Percentiles rank a stretch among this genome's conserved stretches.
These are phyloP conservation scores for Paulownia fortunei DNA, from an alignment of 257 asterid genomes.

Conservation along the genomic window DNA sequence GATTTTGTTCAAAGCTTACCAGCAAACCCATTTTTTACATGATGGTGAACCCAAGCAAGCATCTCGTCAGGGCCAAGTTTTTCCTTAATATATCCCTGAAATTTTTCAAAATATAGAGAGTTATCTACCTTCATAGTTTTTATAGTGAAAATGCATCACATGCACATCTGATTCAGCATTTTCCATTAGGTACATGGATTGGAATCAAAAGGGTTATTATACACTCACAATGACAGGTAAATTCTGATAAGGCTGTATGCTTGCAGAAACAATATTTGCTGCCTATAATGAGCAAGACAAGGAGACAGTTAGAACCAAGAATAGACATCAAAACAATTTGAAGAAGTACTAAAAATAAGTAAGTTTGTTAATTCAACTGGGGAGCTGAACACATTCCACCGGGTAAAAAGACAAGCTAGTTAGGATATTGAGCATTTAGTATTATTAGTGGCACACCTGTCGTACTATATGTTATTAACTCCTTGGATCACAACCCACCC, in stretches of 20 bases:
- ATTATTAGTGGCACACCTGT: background rate
- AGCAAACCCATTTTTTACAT: conserved; percentile 63
- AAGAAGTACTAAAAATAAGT: background rate
- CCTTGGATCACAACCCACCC: background rate
- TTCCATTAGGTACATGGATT: conserved; percentile 6
- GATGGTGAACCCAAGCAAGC: conserved; percentile 65
- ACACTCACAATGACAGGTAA: conserved; percentile 56
- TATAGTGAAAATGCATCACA: conserved; percentile 11
- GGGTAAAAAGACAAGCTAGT: conserved; percentile 12
- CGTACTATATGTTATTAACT: background rate
- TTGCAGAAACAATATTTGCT: conserved; percentile 60
- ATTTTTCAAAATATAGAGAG: background rate
- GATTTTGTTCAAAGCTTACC: conserved; percentile 52
- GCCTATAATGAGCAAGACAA: conserved; percentile 51
- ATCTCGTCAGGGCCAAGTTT: conserved; percentile 76
- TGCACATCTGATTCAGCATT: conserved; percentile 3
- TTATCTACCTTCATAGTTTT: conserved; percentile 2
- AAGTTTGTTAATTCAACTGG: background rate
- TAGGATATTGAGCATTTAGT: background rate
- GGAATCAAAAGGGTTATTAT: conserved; percentile 21
- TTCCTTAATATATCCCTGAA: conserved; percentile 59
- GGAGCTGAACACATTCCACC: background rate
- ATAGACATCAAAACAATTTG: background rate
- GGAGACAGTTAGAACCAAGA: conserved; percentile 28
- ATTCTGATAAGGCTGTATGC: conserved; percentile 71